Evolutionary conservation across 2,329 filamentous ascomycete genomes (phyloP), one percentile per base, ranked within the genome.

Genomic region (Fusarium praegraminearum): DNA sequence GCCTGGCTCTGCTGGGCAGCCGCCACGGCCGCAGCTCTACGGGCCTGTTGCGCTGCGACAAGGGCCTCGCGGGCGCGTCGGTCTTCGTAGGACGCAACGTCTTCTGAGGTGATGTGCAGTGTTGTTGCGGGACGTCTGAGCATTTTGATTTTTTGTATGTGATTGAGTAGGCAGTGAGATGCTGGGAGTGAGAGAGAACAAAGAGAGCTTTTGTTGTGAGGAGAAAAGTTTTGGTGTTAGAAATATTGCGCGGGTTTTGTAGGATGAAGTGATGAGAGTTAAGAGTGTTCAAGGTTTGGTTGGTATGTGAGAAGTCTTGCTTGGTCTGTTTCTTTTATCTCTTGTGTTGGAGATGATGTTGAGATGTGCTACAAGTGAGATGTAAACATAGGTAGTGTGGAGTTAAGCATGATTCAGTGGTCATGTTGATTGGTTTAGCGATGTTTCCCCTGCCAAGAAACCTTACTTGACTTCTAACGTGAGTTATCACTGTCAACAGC

Each of bases 1-100:
- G 54, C 57, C 65, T 58, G 57, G 28, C 53, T 54, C 54, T 52
- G 67, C 58, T 73, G 59, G 51, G 67, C 70, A 51, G 69, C 69
- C 30, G 69, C 65, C 12, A 67, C 71, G 15, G 70, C 71, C 4
- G 73, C 74, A 5, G 74, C 75, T 28, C 75, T 69, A 16, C 70
- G 65, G 12, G 76, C 77, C 41, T 77, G 73, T 51, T 80, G 79
- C 20, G 77, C 75, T 12, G 75, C 76, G 24, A 74, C 75, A 18
- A 78, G 76, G 33, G 80, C 80, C 65, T 83, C 79, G 55, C 79
- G 79, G 26, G 81, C 82, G 65, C 89, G 86, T 30, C 85, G 84
- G 77, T 90, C 89, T 75, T 93, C 90, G 80, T 92, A 93, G 56
- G 86, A 83, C 40, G 90, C 89, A 40, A 93, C 84, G 78, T 93